These are phyloP conservation scores for Clavispora fructus DNA, from an alignment of 805 yeast genomes.

Conservation along the genomic window DNA sequence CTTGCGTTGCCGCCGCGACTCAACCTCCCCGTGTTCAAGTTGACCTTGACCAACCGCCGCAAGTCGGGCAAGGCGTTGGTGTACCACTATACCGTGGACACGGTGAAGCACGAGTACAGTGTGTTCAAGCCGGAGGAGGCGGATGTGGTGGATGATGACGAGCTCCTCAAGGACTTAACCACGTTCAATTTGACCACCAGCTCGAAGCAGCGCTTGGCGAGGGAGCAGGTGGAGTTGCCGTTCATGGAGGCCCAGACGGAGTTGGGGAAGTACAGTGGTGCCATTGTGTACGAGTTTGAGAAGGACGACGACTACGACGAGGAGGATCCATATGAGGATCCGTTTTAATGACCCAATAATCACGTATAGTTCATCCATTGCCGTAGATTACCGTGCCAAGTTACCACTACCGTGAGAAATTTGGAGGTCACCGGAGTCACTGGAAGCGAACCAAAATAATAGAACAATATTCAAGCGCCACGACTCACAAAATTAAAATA, in stretches of 20 bases:
- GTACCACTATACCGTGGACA: constrained; percentile 51
- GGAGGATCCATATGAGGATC: constrained; percentile 97
- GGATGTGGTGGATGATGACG: constrained; percentile 34
- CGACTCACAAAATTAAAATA: too few species aligned
- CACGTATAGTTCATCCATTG: too few species aligned
- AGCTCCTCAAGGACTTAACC: constrained; percentile 64
- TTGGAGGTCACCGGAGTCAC: too few species aligned
- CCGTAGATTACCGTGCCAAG: too few species aligned
- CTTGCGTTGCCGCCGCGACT: constrained; percentile 43
- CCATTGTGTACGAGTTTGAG: constrained; percentile 92
- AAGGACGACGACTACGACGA: constrained; percentile 98
- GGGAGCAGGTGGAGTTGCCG: constrained; percentile 87
- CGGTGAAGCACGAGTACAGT: constrained; percentile 39
- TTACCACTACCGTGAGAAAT: too few species aligned
- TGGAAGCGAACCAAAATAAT: too few species aligned
- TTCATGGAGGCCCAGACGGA: constrained; percentile 80
- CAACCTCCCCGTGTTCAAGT: constrained; percentile 43
- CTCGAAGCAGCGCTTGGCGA: constrained; percentile 67
- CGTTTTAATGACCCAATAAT: constrained; percentile 49
- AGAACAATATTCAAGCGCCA: too few species aligned
- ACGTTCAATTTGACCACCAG: constrained; percentile 83
- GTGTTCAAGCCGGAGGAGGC: constrained; percentile 19
- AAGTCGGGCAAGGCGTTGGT: constrained; percentile 77
- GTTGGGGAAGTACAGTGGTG: constrained; percentile 65
- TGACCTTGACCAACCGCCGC: constrained; percentile 62